Evolutionary conservation across 163 green algal genomes (phyloP), one percentile per base, ranked within the genome.

Genomic region (Scenedesmus sp.): DNA sequence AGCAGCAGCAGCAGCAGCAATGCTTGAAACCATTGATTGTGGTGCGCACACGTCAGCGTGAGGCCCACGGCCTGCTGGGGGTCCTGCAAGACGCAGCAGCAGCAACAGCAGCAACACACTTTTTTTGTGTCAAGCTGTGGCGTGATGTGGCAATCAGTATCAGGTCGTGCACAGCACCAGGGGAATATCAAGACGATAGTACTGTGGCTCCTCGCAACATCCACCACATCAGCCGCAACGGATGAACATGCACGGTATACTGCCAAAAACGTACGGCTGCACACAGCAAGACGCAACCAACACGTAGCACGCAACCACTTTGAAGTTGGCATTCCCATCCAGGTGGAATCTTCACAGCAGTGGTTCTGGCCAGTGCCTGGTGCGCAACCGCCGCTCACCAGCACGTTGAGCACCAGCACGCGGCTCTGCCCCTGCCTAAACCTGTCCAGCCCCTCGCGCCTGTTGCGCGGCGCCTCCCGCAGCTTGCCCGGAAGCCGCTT

Each of bases 11-110:
- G n/a, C 4, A 87, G 18, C 81, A 70, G n/a, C n/a, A n/a, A 15
- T 64, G 55, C 34, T 3, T 87, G 81, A 20, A 3, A 5, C 4
- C 2, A 66, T 9, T 12, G 56, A 18, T 84, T 83, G n/a, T 55
- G 59, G 26, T 26, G 4, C 6, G 84, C 84, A 88, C 46, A 56
- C 55, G 4, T 55, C 34, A 88, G 84, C 13, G 59, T 88, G 60
- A 88, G 77, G 23, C 84, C 84, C 23, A 56, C 60, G 10, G 84
- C 84, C 84, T 88, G 84, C 60, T 54, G 20, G 9, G n/a, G n/a
- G 52, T 88, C 84, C 84, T 88, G 84, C 46, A 88, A 83, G 9
- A 56, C 74, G 13, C n/a, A 46, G 9, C 7, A 83, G n/a, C 9
- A 83, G 74, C 34, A 46, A 12, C 26, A 12, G 20, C 12, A 73